Evolutionary conservation across 805 yeast genomes (phyloP).

Genomic region (Ogataea parapolymorpha): DNA sequence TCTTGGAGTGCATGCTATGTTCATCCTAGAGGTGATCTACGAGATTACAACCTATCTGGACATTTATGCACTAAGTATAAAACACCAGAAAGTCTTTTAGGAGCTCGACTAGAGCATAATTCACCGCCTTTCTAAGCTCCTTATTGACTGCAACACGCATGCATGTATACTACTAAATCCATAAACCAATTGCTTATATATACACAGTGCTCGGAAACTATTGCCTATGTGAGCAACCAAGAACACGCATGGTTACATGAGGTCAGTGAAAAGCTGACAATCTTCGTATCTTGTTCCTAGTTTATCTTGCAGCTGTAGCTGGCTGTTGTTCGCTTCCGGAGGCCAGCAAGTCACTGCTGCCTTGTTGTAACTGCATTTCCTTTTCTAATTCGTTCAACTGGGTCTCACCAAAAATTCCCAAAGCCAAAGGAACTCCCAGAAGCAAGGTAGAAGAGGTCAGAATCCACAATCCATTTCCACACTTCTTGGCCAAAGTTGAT

Average conservation of each 20-base stretch:
- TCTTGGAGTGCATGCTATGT: constrained; percentile 63
- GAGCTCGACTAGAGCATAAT: not conserved
- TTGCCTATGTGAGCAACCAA: not conserved
- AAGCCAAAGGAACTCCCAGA: constrained; percentile 88
- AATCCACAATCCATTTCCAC: constrained; percentile 83
- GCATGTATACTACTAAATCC: not conserved
- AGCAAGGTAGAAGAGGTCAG: constrained; percentile 78
- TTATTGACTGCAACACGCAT: not conserved
- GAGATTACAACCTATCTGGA: constrained; percentile 79
- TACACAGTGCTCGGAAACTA: constrained; percentile 9
- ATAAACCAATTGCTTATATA: constrained; percentile 9
- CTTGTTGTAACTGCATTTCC: constrained; percentile 76
- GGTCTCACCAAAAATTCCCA: constrained; percentile 87
- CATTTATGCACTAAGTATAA: constrained; percentile 80
- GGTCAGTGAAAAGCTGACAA: not conserved
- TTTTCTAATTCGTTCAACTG: constrained; percentile 93
- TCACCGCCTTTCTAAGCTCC: not conserved
- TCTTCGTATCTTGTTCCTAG: not conserved
- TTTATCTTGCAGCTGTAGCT: constrained; percentile 21
- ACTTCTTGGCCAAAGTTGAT: constrained; percentile 47
- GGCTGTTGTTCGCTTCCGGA: constrained; percentile 57
- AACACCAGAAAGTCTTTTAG: constrained; percentile 58
- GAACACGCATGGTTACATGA: no score
- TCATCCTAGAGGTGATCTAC: constrained; percentile 73
- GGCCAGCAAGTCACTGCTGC: constrained; percentile 67